Evolutionary conservation across 108 stramenopile species (phyloP), one percentile per base, ranked within the genome.

Genomic region (Cylindrotheca fusiformis): DNA sequence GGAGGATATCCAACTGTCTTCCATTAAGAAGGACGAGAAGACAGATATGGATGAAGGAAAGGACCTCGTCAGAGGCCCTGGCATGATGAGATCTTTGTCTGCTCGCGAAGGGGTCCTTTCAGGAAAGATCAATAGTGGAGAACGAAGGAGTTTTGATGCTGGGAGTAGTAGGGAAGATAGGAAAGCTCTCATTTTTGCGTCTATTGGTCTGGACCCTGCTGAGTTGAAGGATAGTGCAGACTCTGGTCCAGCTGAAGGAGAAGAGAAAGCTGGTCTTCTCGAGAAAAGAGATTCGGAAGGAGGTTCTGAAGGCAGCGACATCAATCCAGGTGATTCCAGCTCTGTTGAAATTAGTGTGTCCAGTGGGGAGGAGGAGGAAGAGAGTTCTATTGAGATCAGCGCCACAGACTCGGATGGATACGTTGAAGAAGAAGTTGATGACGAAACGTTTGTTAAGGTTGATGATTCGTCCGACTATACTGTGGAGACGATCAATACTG

Each of bases 391-490:
- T 1, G 58, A 59, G 23, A 2, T 22, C 18, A 14, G 4, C 23
- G 26, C 19, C 17, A 19, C 24, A 0, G 60, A 50, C 30, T 41
- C 36, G 36, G 60, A 48, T 28, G 50, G n/a, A 51, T 51, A 5
- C 22, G 50, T 23, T 51, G 50, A 23, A n/a, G 50, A 6, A 51
- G 20, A 51, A 22, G 6, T 6, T 51, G 50, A 51, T 51, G 50
- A 51, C 5, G 50, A 51, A 22, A 14, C 21, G 6, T 6, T 22
- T 51, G 50, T n/a, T 6, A 5, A n/a, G 12, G 21, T 6, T n/a
- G 50, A n/a, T 22, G 21, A 22, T 6, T 6, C n/a, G 5, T 51
- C n/a, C 5, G 50, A 14, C 20, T 6, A 51, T 22, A n/a, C 5
- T 22, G 5, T 21, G 50, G 50, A n/a, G 50, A n/a, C 50, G 21